These are phyloP conservation scores for Thelephora aurantiotincta DNA, from an alignment of 768 basidiomycete genomes.

Conservation along the genomic window DNA sequence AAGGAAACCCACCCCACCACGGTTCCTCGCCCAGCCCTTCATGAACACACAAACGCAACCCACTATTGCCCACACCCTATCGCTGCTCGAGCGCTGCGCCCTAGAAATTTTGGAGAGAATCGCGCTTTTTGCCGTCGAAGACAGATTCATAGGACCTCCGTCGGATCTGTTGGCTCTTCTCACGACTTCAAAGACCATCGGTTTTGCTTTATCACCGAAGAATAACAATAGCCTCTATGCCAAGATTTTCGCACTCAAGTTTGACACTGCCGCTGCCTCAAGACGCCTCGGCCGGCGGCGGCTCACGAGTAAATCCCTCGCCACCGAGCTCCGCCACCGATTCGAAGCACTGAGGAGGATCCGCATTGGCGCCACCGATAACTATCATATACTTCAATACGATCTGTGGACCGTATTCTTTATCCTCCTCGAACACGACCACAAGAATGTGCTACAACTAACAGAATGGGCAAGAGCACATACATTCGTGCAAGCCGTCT, in stretches of 20 bases:
- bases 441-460: slow-evolving; percentile 45
- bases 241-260: slow-evolving; percentile 37
- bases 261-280: slow-evolving; percentile 36
- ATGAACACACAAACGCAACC: no score
- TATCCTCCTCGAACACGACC: slow-evolving; percentile 56
- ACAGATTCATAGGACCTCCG: slow-evolving; percentile 32
- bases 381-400: slow-evolving; percentile 9
- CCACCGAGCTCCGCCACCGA: slow-evolving; percentile 25
- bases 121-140: slow-evolving; percentile 30
- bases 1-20: no score
- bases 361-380: slow-evolving; percentile 16
- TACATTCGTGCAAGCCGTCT: no score
- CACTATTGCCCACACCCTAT: not conserved
- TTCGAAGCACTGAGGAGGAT: slow-evolving; percentile 18
- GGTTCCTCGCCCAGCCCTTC: no score
- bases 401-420: slow-evolving; percentile 37
- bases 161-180: slow-evolving; percentile 32
- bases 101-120: slow-evolving; percentile 43
- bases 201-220: slow-evolving; percentile 20
- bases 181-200: slow-evolving; percentile 25
- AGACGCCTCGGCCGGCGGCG: slow-evolving; percentile 33
- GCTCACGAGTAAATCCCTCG: slow-evolving; percentile 24
- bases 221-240: slow-evolving; percentile 29
- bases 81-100: not conserved
- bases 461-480: slow-evolving; percentile 33